Base-by-base conservation (phyloP, 2,329 filamentous ascomycete genomes). In the Aspergillus viridinutans region DNA sequence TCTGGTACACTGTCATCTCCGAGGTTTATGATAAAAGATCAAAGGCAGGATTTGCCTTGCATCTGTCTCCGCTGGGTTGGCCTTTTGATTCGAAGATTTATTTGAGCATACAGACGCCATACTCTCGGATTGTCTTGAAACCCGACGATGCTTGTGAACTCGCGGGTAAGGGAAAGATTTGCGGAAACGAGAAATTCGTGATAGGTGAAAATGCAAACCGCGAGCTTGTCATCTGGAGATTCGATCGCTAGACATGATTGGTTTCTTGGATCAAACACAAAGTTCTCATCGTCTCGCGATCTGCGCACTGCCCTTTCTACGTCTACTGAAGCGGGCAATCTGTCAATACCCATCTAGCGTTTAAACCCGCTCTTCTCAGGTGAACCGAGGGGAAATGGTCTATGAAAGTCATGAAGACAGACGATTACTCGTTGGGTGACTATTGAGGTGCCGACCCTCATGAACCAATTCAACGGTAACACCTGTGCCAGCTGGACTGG, bases 101-200 rank as follows among this genome's bases (percentile, higher is more conserved):
- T 20, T 52, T 76, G 42, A 71, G 65, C 9, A 66, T 74, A 42
- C 65, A 67, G 40, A 69, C 68, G 1, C 68, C 62, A 38, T 58
- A 54, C 6, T 66, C 62, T 1, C 38, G 26, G 7, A 58, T 60
- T 25, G 69, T 65, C 4, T 48, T 74, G 43, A 63, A 66, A 25
- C 63, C 67, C 28, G 52, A 56, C 7, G 69, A 82, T 52, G 82
- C 80, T 74, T 65, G 67, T 21, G 74, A 81, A 64, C 66, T 87
- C 35, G 70, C 83, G 49, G 77, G 68, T 1, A 81, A 78, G 63
- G 84, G 82, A 1, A 76, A 76, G 58, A 81, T 88, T 17, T 79
- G 72, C 38, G 85, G 84, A 1, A 82, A 85, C 58, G 85, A 87
- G 68, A 71, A 82, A 54, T 87, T 84, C 78, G 53, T 87, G n/a